Base-by-base conservation (phyloP, 148 eudicot genomes). In the Drosera capensis region DNA sequence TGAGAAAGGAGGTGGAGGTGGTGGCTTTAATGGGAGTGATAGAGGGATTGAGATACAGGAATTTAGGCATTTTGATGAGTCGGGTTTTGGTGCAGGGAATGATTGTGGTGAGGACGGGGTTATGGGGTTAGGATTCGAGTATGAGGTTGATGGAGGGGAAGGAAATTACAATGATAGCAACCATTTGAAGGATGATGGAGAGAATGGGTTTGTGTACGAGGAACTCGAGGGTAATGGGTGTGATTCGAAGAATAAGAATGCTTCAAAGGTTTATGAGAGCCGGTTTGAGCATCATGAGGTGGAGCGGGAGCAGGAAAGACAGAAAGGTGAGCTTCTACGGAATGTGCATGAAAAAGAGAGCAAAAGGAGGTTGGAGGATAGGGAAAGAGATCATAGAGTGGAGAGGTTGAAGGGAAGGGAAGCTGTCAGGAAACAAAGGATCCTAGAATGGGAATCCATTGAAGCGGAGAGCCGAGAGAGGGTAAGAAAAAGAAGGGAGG, bases 31-130 rank as follows among this genome's bases (percentile, higher is more conserved):
- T 56, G 74, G 78, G 45, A 66, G 64, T 60, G 68, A 73, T 40
- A 73, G 62, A 35, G 82, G 79, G 59, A 60, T 71, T 31, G 95
- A 68, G 46, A 70, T 66, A 42, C 59, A 36, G 21, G 74, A 60
- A 43, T 79, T 78, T 69, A 87, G 64, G 58, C 60, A 77, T 63
- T 40, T 82, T 44, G 79, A 74, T 43, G 74, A 68, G 22, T 61
- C 54, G 1, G 75, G 55, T 68, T 77, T 77, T 64, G 58, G 47
- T 17, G 57, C 53, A 1, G 79, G 76, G 58, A 75, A 78, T 56
- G 73, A 75, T 70, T 78, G 77, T 26, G 80, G 74, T 43, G 86
- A 71, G 29, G 73, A 78, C 43, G 87, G 79, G 48, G 96, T 81
- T 13, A 62, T 79, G 70, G 73, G 74, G 65, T 76, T 79, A 59